These are phyloP conservation scores for Obelidium mucronatum DNA, from an alignment of 192 early-diverging fungal genomes.

Conservation along the genomic window DNA sequence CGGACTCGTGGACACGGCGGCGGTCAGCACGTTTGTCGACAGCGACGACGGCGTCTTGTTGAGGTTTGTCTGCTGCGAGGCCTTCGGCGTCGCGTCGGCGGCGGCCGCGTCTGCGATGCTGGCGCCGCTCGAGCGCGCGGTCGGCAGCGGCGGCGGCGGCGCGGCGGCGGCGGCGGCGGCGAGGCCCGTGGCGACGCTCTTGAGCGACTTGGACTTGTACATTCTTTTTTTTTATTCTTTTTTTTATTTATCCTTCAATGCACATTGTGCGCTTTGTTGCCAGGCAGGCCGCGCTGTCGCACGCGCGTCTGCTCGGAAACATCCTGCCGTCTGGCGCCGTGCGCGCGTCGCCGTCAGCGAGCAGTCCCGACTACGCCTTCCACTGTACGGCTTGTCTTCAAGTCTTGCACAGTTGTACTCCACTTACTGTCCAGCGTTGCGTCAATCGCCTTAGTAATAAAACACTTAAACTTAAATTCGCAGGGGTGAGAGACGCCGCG, in stretches of 20 bases:
- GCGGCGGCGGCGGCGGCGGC: neutral
- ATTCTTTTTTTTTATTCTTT: no score
- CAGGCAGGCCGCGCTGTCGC: neutral
- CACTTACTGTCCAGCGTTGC: no score
- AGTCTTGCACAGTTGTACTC: neutral
- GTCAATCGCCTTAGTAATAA: no score
- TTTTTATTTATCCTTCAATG: no score
- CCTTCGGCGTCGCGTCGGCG: neutral
- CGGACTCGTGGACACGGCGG: neutral
- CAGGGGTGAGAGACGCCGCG: slow-evolving; percentile 62
- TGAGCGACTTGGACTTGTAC: neutral
- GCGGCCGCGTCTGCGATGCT: neutral
- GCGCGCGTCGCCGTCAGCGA: slow-evolving; percentile 21
- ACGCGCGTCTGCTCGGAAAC: slow-evolving; percentile 22
- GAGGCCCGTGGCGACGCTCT: neutral
- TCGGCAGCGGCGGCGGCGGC: neutral
- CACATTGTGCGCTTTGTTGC: neutral
- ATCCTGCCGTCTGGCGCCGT: slow-evolving; percentile 29
- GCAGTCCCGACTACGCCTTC: slow-evolving; percentile 74
- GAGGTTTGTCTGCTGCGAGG: neutral
- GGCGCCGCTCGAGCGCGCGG: neutral
- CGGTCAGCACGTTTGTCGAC: neutral
- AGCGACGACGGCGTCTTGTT: neutral
- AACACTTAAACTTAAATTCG: no score
- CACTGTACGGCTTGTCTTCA: slow-evolving; percentile 57